A percentile compares a stretch with the other conserved stretches of the same genome.
These are phyloP conservation scores for Epichloe aotearoae DNA, from an alignment of 2,329 filamentous ascomycete genomes.

Conservation along the genomic window DNA sequence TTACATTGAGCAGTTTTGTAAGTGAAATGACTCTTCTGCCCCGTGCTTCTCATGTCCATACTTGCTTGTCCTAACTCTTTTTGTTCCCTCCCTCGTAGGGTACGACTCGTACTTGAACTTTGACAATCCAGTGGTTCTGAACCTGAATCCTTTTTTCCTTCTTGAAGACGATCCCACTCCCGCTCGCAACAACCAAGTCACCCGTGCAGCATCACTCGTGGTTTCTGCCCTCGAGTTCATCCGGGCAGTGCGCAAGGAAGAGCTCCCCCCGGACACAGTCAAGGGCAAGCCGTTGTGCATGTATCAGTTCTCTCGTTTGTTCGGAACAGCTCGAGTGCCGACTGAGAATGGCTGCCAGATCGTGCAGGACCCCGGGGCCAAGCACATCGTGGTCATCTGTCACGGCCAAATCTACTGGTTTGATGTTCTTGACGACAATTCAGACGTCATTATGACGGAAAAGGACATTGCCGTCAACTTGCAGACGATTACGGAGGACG, in stretches of 20 bases:
- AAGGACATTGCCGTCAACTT: slow-evolving; percentile 86
- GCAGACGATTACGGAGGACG: slow-evolving; percentile 84
- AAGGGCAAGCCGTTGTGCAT: slow-evolving; percentile 82
- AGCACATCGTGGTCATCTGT: slow-evolving; percentile 85
- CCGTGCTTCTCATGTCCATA: neutral
- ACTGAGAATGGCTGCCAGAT: slow-evolving; percentile 94
- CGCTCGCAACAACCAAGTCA: slow-evolving; percentile 91
- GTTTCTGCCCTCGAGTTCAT: slow-evolving; percentile 87
- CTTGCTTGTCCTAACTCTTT: slow-evolving; percentile 4
- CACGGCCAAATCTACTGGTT: slow-evolving; percentile 99
- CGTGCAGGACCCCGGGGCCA: slow-evolving; percentile 83
- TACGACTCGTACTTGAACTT: slow-evolving; percentile 98
- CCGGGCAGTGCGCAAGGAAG: slow-evolving; percentile 80
- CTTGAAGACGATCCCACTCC: slow-evolving; percentile 96
- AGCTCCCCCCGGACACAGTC: slow-evolving; percentile 77
- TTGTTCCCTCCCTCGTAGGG: slow-evolving; percentile 40
- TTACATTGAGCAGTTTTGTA: slow-evolving; percentile 98
- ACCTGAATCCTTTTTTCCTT: slow-evolving; percentile 90
- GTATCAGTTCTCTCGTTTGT: slow-evolving; percentile 94
- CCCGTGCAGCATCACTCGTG: slow-evolving; percentile 80
- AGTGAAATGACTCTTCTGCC: slow-evolving; percentile 22
- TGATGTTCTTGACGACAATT: slow-evolving; percentile 87
- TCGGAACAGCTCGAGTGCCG: slow-evolving; percentile 87
- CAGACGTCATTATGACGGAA: slow-evolving; percentile 93
- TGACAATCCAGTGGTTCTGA: slow-evolving; percentile 93